A percentile compares a stretch with the other conserved stretches of the same genome.
Conservation (phyloP, 2,329 filamentous ascomycete genomes). For the Alternaria sp. region DNA sequence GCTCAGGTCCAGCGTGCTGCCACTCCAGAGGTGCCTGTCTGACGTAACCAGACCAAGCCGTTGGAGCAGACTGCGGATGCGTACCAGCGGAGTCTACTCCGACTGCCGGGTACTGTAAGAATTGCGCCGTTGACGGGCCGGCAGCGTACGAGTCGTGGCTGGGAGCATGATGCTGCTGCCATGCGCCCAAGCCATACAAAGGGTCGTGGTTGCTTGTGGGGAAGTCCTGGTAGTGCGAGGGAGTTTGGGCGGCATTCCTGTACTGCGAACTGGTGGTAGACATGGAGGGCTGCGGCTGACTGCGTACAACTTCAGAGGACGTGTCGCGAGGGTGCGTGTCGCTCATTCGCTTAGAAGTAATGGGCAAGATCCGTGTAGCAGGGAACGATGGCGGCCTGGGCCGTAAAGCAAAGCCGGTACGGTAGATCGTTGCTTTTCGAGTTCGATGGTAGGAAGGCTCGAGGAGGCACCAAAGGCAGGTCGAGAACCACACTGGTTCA, state of each 20-base stretch:
- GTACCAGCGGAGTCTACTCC: constrained; percentile 33
- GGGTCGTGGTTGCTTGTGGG: constrained; percentile 29
- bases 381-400: constrained; percentile 25
- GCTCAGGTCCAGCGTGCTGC: constrained; percentile 20
- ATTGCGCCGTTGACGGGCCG: constrained; percentile 31
- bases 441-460: constrained; percentile 25
- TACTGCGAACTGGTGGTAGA: constrained; percentile 39
- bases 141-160: constrained; percentile 27
- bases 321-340: constrained; percentile 22
- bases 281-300: constrained; percentile 38
- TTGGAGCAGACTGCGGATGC: constrained; percentile 19
- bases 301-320: constrained; percentile 28
- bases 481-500: constrained; percentile 21
- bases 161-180: constrained; percentile 24
- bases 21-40: constrained; percentile 27
- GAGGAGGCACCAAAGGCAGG: constrained; percentile 28
- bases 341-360: constrained; percentile 26
- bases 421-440: constrained; percentile 25
- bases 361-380: constrained; percentile 25
- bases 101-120: constrained; percentile 34
- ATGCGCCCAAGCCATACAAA: constrained; percentile 34
- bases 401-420: constrained; percentile 26
- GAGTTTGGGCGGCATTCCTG: constrained; percentile 33
- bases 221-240: constrained; percentile 37
- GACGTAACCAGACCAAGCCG: constrained; percentile 29